A percentile compares a stretch with the other conserved stretches of the same genome.
Conservation (phyloP, 768 basidiomycete genomes). For the Suillus variegatus region DNA sequence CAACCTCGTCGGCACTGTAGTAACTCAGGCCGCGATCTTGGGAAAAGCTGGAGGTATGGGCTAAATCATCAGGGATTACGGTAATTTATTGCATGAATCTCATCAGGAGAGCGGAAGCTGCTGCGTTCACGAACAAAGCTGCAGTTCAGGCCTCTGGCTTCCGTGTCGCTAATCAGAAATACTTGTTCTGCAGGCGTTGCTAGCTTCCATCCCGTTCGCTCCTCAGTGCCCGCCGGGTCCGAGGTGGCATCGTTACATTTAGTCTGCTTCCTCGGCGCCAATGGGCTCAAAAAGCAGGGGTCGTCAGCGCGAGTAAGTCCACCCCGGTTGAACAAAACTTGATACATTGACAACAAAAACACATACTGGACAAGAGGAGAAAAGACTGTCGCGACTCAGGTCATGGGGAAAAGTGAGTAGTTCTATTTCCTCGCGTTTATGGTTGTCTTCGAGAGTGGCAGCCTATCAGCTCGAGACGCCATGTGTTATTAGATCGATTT, state of each 20-base stretch:
- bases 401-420: background rate
- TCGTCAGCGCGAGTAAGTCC: background rate
- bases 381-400: background rate
- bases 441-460: background rate
- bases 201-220: background rate
- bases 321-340: background rate
- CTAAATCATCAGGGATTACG: conserved; percentile 26
- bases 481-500: background rate
- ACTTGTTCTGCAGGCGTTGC: conserved; percentile 29
- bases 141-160: conserved; percentile 58
- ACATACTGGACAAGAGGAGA: background rate
- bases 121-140: conserved; percentile 45
- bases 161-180: conserved; percentile 70
- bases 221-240: conserved; percentile 2
- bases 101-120: conserved; percentile 22
- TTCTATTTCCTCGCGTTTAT: background rate
- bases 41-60: conserved; percentile 33
- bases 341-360: background rate
- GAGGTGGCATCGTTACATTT: background rate
- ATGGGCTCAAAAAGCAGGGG: background rate
- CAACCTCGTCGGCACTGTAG: conserved; percentile 72
- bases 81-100: conserved; percentile 22
- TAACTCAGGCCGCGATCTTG: conserved; percentile 65
- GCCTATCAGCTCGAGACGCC: background rate
- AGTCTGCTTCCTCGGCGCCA: background rate